Evolutionary conservation across 2,329 filamentous ascomycete genomes (phyloP).

Genomic region (Penicillium aurantiogriseum): DNA sequence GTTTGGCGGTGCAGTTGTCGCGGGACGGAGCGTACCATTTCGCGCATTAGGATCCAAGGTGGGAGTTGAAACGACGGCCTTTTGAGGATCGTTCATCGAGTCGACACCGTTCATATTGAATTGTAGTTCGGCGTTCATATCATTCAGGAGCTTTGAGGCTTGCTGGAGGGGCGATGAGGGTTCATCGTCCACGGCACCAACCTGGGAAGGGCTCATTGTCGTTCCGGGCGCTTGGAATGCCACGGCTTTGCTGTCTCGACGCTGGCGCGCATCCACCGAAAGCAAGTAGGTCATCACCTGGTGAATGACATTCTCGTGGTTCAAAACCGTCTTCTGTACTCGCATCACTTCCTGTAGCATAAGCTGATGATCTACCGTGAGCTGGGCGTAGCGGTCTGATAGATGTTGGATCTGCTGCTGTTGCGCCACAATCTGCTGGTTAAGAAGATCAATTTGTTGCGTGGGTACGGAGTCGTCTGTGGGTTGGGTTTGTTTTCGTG

Average conservation of each 20-base stretch:
- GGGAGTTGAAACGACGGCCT: slow-evolving; percentile 57
- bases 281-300: slow-evolving; percentile 69
- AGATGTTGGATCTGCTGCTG: slow-evolving; percentile 89
- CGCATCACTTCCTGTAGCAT: slow-evolving; percentile 63
- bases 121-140: slow-evolving; percentile 64
- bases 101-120: slow-evolving; percentile 64
- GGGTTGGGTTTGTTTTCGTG: slow-evolving; percentile 67
- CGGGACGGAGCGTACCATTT: slow-evolving; percentile 44
- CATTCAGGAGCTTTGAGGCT: slow-evolving; percentile 63
- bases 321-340: slow-evolving; percentile 68
- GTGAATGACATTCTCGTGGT: slow-evolving; percentile 69
- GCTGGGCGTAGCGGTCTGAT: slow-evolving; percentile 79
- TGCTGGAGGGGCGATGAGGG: slow-evolving; percentile 67
- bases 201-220: slow-evolving; percentile 48
- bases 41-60: slow-evolving; percentile 53
- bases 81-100: slow-evolving; percentile 60
- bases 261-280: slow-evolving; percentile 59
- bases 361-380: slow-evolving; percentile 65
- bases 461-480: slow-evolving; percentile 75
- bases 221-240: slow-evolving; percentile 38
- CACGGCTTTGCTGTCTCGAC: slow-evolving; percentile 57
- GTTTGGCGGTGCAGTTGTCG: slow-evolving; percentile 48
- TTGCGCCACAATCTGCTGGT: slow-evolving; percentile 82
- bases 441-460: slow-evolving; percentile 86
- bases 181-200: slow-evolving; percentile 56